Base-by-base conservation (phyloP, 352 stramenopile genomes). In the Globisporangium splendens region DNA sequence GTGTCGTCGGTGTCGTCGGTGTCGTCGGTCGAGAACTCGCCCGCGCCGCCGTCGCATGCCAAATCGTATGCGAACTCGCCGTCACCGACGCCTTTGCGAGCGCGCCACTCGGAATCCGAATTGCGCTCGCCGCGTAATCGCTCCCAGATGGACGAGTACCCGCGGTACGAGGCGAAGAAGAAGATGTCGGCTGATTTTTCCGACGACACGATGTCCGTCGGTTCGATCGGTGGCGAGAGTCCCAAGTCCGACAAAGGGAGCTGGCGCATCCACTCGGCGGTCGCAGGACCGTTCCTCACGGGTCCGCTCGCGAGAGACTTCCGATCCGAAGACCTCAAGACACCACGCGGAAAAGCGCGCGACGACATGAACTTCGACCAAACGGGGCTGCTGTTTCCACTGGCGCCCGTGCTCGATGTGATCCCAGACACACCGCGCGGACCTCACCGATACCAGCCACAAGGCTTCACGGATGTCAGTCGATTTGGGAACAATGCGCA, bases 241-340 rank as follows among this genome's bases (percentile, higher is more conserved):
- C 70, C 70, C 21, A 68, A 72, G 38, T 69, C 60, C 33, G 67
- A 75, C 46, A 72, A 67, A 39, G 61, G 62, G 11, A 73, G 62
- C 50, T 65, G 59, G 59, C 59, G 59, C 17, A 44, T 65, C n/a
- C 60, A 62, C 49, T 72, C 70, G 11, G 61, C 64, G 12, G 70
- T 76, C 10, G 35, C 55, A 0, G 70, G 70, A 0, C 70, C 70
- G 22, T 79, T 79, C 24, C 55, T 79, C 22, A 79, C 70, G 7
- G 70, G 70, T 24, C 70, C 70, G 11, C 46, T 79, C n/a, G 67
- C 68, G 7, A 62, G 66, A 12, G 70, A 79, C 33, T 75, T 65
- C 31, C 59, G 59, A 21, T 52, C 51, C 35, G 59, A 67, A 11
- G 59, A 75, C 21, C 20, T 78, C 8, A 59, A 61, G 50, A 75